Percentiles rank a stretch among this genome's conserved stretches.
Conservation (phyloP, 768 basidiomycete species). For the Lactifluus rugatus region DNA sequence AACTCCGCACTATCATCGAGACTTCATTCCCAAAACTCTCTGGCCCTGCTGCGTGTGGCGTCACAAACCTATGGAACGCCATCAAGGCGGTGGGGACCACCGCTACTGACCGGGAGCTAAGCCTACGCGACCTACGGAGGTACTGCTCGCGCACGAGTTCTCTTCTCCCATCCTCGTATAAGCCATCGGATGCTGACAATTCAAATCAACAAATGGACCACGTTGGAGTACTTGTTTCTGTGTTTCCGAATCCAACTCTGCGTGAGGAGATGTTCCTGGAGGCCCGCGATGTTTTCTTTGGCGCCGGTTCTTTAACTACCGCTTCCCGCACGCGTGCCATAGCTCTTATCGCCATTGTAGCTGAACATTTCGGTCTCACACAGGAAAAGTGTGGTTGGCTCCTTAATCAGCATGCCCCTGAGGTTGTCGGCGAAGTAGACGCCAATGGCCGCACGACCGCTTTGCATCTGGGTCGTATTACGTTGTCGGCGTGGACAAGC, state of each 20-base stretch:
- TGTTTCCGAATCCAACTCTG: constrained; percentile 62
- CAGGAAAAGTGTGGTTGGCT: constrained; percentile 64
- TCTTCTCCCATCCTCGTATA: constrained; percentile 43
- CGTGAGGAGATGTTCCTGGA: constrained; percentile 87
- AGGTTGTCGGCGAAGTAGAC: constrained; percentile 59
- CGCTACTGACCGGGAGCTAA: constrained; percentile 50
- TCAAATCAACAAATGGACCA: constrained; percentile 21
- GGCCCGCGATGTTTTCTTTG: constrained; percentile 88
- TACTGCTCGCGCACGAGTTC: constrained; percentile 67
- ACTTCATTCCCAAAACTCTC: constrained; percentile 56
- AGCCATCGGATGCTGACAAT: constrained; percentile 33
- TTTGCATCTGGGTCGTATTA: constrained; percentile 54
- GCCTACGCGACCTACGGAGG: constrained; percentile 73
- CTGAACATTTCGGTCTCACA: constrained; percentile 55
- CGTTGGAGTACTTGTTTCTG: constrained; percentile 28
- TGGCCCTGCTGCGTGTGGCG: constrained; percentile 34
- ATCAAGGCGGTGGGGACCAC: constrained; percentile 43
- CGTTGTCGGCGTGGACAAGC: constrained; percentile 38
- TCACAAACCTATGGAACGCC: constrained; percentile 63
- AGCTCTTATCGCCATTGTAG: constrained; percentile 44
- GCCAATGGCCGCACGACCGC: constrained; percentile 48
- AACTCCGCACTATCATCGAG: constrained; percentile 62
- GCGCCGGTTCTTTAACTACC: constrained; percentile 47
- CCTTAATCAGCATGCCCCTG: constrained; percentile 53
- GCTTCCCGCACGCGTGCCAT: constrained; percentile 41